Evolutionary conservation across 306 rosid species (phyloP), one percentile per base, ranked within the genome.

Genomic region (Castanospermum australe): DNA sequence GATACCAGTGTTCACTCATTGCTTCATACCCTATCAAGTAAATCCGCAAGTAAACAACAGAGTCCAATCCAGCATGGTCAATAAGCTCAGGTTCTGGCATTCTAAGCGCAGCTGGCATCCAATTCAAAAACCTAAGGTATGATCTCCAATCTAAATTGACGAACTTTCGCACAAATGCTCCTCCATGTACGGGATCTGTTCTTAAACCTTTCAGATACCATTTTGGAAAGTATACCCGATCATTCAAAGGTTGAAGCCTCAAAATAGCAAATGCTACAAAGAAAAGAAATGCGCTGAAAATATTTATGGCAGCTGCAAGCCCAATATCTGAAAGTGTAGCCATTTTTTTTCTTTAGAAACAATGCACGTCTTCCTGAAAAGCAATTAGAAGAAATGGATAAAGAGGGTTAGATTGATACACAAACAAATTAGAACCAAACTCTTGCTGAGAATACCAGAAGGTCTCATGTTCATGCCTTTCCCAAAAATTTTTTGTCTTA

Each of bases 81-180:
- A 95, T 91, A 56, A 95, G 99, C 89, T 93, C 99, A 28, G 82
- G 96, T 76, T 95, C 99, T 0, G 99, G 99, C 99, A 95, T 95
- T 80, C 75, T 82, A 69, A 95, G 78, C n/a, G 99, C 99, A 8
- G 74, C 98, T 10, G 98, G 97, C 96, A 95, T 92, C 99, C 99
- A 95, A 83, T 89, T 88, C 87, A 92, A 74, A 60, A 93, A 95
- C 83, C 87, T 61, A 47, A 90, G 0, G 77, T 95, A 95, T 22
- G 99, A 61, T 79, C 90, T 84, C 79, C 87, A 95, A 83, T 95
- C 99, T 75, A 95, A 82, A 83, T 95, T 95, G 73, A 95, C 98
- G 78, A 95, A 85, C 76, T 87, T 87, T 36, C 91, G 85, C 35
- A 91, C 89, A 81, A 91, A 89, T 1, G 91, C 84, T 33, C 98